Base-by-base conservation (phyloP, 805 yeast species). In the Spathaspora girioi region DNA sequence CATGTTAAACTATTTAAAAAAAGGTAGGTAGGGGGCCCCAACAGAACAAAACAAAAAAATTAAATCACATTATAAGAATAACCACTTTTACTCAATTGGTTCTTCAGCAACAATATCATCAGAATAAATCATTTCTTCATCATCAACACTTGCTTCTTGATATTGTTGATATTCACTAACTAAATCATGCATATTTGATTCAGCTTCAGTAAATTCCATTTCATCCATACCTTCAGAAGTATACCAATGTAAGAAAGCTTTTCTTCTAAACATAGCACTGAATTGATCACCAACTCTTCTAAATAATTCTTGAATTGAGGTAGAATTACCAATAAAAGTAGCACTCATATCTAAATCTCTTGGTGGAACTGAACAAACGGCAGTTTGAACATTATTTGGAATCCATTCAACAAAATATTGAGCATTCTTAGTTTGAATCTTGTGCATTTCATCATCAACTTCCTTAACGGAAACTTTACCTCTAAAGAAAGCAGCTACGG, bases 211-310 rank as follows among this genome's bases (percentile, higher is more conserved):
- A 71, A 91, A 91, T 75, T 91, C 97, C 78, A 85, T 80, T 75
- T 87, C 96, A 66, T 91, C 97, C 97, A 91, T 91, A 76, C 97
- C 97, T 73, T 91, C 97, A 60, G 86, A 81, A 9, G 94, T 88
- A 75, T 89, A 91, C 97, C 97, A 91, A 73, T 91, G 97, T 75
- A 91, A 84, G 83, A 91, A 91, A 57, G 97, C 97, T 71, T 86
- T 87, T 77, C 94, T 89, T 69, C 89, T 82, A 74, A 87, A 91
- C 97, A 91, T 91, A 54, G 91, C 92, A 60, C 86, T 78, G 74
- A 91, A 91, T 74, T 91, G 97, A 62, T 81, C 89, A 57, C 93
- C 93, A 51, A 89, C 87, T 74, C 97, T 86, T 73, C 84, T 83
- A 75, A 91, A 91, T 64, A 91, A 77, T 70, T 90, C 96, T 75